phyloP scores from a whole-genome alignment of 2,329 filamentous ascomycete species.

The Chalaropsis ovoidea region DNA sequence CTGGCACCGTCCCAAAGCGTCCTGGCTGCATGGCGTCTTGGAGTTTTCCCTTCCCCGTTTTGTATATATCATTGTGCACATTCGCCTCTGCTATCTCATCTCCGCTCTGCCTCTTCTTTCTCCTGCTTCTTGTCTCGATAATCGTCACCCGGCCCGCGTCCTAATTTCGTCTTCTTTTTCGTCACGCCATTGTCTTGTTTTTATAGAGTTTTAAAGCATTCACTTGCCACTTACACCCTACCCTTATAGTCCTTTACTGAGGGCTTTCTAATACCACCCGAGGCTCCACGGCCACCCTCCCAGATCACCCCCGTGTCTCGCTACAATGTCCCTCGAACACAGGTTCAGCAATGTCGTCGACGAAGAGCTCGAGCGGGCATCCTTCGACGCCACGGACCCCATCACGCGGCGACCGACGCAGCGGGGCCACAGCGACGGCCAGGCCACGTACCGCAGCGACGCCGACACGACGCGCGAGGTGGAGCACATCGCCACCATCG shows the following conservation, averaged over 20 bases:
- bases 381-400: conserved; percentile 29
- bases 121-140: background rate
- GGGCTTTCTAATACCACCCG: background rate
- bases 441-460: conserved; percentile 42
- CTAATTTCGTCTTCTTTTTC: background rate
- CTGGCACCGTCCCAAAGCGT: background rate
- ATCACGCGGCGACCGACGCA: conserved; percentile 27
- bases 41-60: background rate
- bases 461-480: conserved; percentile 6
- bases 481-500: conserved; percentile 35
- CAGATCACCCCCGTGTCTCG: background rate
- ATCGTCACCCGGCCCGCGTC: background rate
- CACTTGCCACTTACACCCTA: no score
- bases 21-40: background rate
- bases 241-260: background rate
- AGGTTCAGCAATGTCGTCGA: conserved; percentile 28
- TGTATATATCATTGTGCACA: background rate
- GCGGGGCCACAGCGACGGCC: conserved; percentile 36
- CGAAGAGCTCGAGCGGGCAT: conserved; percentile 19
- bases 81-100: background rate
- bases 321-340: background rate
- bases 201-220: background rate
- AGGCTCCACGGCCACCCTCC: background rate
- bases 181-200: background rate
- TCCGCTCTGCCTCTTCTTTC: background rate